A percentile compares a stretch with the other conserved stretches of the same genome.
Conservation (phyloP, 208 protist species). For the Naegleria fowleri region DNA sequence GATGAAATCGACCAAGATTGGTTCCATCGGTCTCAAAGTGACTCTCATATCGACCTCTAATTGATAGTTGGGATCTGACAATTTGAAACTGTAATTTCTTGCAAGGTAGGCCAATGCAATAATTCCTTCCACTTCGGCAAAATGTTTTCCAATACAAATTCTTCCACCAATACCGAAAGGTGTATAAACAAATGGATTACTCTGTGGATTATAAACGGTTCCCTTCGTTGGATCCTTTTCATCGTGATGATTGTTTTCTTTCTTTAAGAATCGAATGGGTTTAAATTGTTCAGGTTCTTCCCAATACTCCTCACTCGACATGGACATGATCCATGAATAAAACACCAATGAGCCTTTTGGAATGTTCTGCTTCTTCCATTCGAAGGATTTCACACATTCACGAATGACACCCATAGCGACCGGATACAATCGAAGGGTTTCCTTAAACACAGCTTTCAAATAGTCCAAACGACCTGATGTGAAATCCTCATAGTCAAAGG, state of each 20-base stretch:
- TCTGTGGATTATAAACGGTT: not conserved
- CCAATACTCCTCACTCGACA: not conserved
- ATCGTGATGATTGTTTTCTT: not conserved
- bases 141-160: constrained; percentile 4
- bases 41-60: not conserved
- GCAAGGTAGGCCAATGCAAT: not conserved
- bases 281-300: not conserved
- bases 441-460: not conserved
- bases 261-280: not conserved
- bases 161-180: not conserved
- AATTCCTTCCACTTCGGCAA: not conserved
- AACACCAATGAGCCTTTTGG: not conserved
- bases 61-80: not conserved
- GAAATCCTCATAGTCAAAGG: not conserved
- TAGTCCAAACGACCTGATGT: not conserved
- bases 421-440: not conserved
- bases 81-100: not conserved
- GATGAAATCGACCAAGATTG: not conserved
- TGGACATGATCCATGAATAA: not conserved
- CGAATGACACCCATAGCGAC: not conserved
- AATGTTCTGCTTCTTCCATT: not conserved
- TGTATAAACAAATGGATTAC: not conserved
- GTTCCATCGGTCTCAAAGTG: not conserved
- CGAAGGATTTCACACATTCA: not conserved
- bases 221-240: not conserved